A percentile compares a stretch with the other conserved stretches of the same genome.
Evolutionary conservation across 495 filamentous ascomycete genomes (phyloP).

Genomic region (Pyronema domesticum): DNA sequence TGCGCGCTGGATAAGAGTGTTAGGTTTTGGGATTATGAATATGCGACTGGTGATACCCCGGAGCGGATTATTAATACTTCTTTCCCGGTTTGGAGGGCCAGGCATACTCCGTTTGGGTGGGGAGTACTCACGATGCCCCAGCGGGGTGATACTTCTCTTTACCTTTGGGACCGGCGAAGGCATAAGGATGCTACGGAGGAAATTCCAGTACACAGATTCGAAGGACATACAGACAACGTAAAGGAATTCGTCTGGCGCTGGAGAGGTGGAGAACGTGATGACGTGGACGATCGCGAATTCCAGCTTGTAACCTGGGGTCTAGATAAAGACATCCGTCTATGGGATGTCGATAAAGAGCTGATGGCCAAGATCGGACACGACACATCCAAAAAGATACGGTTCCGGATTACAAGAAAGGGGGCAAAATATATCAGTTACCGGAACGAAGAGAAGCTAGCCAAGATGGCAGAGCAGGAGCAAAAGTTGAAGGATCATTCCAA

Average conservation of each 20-base stretch:
- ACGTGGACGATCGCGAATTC: conserved; percentile 75
- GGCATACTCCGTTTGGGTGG: conserved; percentile 84
- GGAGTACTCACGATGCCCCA: conserved; percentile 85
- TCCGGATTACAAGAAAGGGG: conserved; percentile 62
- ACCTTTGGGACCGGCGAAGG: conserved; percentile 59
- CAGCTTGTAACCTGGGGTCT: conserved; percentile 87
- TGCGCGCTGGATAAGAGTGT: conserved; percentile 85
- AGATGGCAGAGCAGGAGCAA: conserved; percentile 1
- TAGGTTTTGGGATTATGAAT: conserved; percentile 74
- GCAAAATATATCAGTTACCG: conserved; percentile 77
- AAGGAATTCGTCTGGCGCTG: conserved; percentile 90
- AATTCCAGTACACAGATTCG: conserved; percentile 53
- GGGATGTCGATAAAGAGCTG: conserved; percentile 47
- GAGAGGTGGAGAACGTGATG: conserved; percentile 48
- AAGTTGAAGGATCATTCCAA: conserved; percentile 6
- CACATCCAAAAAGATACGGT: conserved; percentile 38
- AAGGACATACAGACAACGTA: conserved; percentile 66
- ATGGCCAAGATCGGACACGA: conserved; percentile 59
- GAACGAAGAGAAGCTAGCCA: conserved; percentile 11
- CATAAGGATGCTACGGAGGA: conserved; percentile 30
- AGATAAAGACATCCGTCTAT: conserved; percentile 65
- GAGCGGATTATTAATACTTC: conserved; percentile 60
- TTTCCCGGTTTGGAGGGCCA: conserved; percentile 80
- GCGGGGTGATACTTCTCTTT: conserved; percentile 63
- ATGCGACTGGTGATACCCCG: conserved; percentile 38